Percentiles rank a stretch among this genome's conserved stretches.
These are phyloP conservation scores for Geranium incanum DNA, from an alignment of 441 rosid genomes.

Conservation along the genomic window DNA sequence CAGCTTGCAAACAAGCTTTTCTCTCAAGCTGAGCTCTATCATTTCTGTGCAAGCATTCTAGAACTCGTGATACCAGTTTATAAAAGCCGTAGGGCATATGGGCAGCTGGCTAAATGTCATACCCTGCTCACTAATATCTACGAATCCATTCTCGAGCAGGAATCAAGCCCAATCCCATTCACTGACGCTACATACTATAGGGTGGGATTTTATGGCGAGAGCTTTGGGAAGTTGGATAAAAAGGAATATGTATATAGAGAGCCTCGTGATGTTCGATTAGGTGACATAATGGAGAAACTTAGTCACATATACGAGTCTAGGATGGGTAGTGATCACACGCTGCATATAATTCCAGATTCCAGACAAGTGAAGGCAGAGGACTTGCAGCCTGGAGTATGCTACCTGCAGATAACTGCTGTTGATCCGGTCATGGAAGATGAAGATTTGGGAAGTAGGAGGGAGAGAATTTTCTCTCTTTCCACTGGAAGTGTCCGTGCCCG, in stretches of 20 bases:
- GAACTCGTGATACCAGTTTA: constrained; percentile 97
- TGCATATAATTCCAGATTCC: constrained; percentile 90
- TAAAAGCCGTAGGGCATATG: constrained; percentile 91
- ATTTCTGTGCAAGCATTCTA: constrained; percentile 92
- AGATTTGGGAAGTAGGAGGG: constrained; percentile 96
- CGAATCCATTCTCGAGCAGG: constrained; percentile 93
- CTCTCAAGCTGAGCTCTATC: constrained; percentile 95
- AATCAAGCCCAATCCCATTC: constrained; percentile 88
- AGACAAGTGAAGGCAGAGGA: constrained; percentile 96
- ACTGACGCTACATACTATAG: constrained; percentile 97
- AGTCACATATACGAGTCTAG: constrained; percentile 91
- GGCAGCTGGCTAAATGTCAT: constrained; percentile 95
- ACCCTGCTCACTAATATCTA: constrained; percentile 77
- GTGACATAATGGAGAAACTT: constrained; percentile 99
- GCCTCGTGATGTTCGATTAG: constrained; percentile 95
- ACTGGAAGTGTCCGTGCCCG: constrained; percentile 92
- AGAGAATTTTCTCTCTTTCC: constrained; percentile 89
- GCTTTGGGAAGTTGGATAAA: constrained; percentile 78
- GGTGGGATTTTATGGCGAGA: constrained; percentile 92
- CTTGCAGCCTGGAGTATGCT: constrained; percentile 88
- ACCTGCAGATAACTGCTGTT: constrained; percentile 93
- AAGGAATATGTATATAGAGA: constrained; percentile 90
- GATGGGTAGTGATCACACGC: constrained; percentile 82
- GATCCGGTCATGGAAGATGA: constrained; percentile 99
- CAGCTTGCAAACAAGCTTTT: constrained; percentile 96